Evolutionary conservation across 202 grass and related monocot genomes (phyloP), one percentile per base, ranked within the genome.

Genomic region (Panicum virgatum): DNA sequence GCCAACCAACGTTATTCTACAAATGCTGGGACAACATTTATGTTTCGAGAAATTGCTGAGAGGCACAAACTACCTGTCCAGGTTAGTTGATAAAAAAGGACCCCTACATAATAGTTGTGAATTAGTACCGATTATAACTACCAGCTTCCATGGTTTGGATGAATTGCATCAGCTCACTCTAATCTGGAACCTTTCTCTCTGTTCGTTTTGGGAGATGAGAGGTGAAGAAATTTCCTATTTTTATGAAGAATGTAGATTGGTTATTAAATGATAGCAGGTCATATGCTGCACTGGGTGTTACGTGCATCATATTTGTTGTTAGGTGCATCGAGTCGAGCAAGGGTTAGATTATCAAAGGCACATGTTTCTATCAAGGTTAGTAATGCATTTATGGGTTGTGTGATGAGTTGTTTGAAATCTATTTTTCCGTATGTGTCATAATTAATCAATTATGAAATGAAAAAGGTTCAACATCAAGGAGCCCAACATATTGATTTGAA

Each of bases 1-100:
- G 96, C 96, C 65, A 98, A 98, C 85, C 96, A 98, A 54, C 87
- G 92, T 66, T 98, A 98, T 88, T 92, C 96, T 30, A 98, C 96
- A 73, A 98, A 95, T 91, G 92, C 96, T 16, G 76, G 93, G n/a
- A 98, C 92, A 23, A 62, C 90, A 86, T 93, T 91, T 80, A 95
- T 98, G 80, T 95, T 98, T 48, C 75, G 90, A 53, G 96, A 93
- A 82, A 87, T 98, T 87, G 96, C 96, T 72, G 79, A 90, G 84
- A 84, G 50, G 77, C 92, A 95, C 66, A 69, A 90, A 19, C 66
- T 98, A 69, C 94, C 94, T 36, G 6, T 94, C 70, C 94, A 97
- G 89, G 94, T 97, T 67, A 83, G 76, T 88, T 62, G 50, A 67
- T 61, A 45, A 57, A 78, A 67, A 36, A 25, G 60, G 38, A 18